A percentile compares a stretch with the other conserved stretches of the same genome.
Evolutionary conservation across 1,139 yeast genomes (phyloP).

Genomic region (Diutina mesorugosa): DNA sequence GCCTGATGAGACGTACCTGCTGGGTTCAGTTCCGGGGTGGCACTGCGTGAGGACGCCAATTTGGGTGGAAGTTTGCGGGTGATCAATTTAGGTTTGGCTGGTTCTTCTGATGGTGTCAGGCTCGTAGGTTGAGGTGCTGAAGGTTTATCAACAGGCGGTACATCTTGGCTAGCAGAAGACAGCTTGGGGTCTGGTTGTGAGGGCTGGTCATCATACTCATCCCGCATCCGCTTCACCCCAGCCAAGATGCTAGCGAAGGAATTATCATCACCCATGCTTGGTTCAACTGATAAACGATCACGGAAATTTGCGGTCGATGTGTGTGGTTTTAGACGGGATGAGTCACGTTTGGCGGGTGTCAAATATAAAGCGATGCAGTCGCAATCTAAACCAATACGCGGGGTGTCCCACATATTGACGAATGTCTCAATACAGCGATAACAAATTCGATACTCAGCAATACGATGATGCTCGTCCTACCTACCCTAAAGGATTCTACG

Average conservation of each 20-base stretch:
- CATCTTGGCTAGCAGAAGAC: not conserved
- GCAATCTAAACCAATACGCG: not conserved
- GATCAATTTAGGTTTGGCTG: not conserved
- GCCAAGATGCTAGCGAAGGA: constrained; percentile 55
- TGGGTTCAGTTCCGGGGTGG: not conserved
- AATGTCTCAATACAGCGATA: constrained; percentile 15
- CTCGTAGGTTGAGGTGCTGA: not conserved
- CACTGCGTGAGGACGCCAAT: not conserved
- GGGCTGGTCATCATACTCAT: constrained; percentile 4
- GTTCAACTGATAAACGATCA: not conserved
- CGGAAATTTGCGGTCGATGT: not conserved
- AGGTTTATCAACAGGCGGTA: not conserved
- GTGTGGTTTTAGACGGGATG: not conserved
- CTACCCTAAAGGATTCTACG: constrained; percentile 22
- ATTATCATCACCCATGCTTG: not conserved
- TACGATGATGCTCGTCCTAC: constrained; percentile 25
- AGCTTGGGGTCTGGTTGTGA: not conserved
- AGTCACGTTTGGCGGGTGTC: not conserved
- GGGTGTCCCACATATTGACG: not conserved
- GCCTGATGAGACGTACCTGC: not conserved
- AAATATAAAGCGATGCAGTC: not conserved
- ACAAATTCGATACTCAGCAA: constrained; percentile 20
- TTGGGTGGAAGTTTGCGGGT: not conserved
- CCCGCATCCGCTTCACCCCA: constrained; percentile 42
- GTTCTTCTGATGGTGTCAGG: not conserved